Percentiles rank a stretch among this genome's conserved stretches.
Evolutionary conservation across 139 green algal species (phyloP).

Genomic region (Bryopsis sp.): DNA sequence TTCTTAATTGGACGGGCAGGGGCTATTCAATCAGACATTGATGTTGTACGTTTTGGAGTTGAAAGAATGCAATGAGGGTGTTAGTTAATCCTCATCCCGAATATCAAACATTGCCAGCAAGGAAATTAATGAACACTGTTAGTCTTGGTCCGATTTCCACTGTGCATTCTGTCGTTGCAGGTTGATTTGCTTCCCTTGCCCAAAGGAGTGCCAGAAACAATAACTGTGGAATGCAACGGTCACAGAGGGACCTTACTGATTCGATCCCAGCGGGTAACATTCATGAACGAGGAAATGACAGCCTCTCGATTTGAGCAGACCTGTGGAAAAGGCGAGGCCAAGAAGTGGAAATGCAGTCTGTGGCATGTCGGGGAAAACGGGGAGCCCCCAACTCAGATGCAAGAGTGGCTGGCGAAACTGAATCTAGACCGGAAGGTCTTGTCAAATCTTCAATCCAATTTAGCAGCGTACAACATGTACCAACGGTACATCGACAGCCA

Average conservation of each 20-base stretch:
- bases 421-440: conserved; percentile 49
- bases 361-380: conserved; percentile 29
- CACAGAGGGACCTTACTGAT: conserved; percentile 35
- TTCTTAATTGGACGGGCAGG: no score
- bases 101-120: no score
- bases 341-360: conserved; percentile 82
- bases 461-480: conserved; percentile 23
- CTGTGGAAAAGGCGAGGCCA: conserved; percentile 66
- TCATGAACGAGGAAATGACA: conserved; percentile 40
- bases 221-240: conserved; percentile 55
- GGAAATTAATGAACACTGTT: no score
- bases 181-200: conserved; percentile 59
- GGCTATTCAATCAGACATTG: no score
- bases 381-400: conserved; percentile 31
- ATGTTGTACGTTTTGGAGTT: no score
- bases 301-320: conserved; percentile 61
- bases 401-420: conserved; percentile 46
- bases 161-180: no score
- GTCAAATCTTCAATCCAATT: conserved; percentile 31
- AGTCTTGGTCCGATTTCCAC: no score
- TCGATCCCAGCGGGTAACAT: conserved; percentile 52
- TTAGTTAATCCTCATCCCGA: no score
- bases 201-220: conserved; percentile 35
- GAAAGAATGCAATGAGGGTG: no score
- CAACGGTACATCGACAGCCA: conserved; percentile 10